A percentile compares a stretch with the other conserved stretches of the same genome.
Conservation (phyloP, 2,329 filamentous ascomycete species). For the Dactylellina drechsleri region DNA sequence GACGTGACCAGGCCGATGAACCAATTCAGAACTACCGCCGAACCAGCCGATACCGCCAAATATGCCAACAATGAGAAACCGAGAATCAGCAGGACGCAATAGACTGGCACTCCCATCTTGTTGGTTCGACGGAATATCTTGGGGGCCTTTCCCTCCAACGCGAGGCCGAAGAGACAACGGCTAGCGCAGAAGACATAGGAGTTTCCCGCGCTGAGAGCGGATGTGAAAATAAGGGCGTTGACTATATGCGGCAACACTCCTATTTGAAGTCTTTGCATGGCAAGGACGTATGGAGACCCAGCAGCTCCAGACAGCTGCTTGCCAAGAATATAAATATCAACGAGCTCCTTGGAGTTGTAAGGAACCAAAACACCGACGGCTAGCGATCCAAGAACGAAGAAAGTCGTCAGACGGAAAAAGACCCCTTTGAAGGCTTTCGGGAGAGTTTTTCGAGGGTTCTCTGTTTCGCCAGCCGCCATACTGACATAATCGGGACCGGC, state of each 20-base stretch:
- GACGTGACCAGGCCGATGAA: slow-evolving; percentile 78
- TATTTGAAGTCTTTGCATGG: slow-evolving; percentile 75
- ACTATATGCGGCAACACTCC: slow-evolving; percentile 74
- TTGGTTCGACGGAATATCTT: slow-evolving; percentile 71
- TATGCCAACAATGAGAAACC: slow-evolving; percentile 77
- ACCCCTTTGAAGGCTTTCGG: slow-evolving; percentile 80
- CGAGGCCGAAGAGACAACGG: slow-evolving; percentile 74
- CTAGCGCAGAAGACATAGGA: slow-evolving; percentile 75
- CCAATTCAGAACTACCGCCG: slow-evolving; percentile 76
- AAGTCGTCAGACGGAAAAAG: slow-evolving; percentile 78
- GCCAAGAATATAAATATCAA: slow-evolving; percentile 69
- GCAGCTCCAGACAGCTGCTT: slow-evolving; percentile 71
- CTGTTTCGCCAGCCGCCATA: slow-evolving; percentile 68
- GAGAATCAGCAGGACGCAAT: slow-evolving; percentile 74
- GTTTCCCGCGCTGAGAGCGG: slow-evolving; percentile 76
- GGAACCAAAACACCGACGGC: slow-evolving; percentile 77
- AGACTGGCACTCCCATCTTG: slow-evolving; percentile 75
- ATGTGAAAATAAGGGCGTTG: slow-evolving; percentile 76
- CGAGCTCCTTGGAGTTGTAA: slow-evolving; percentile 73
- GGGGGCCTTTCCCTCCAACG: slow-evolving; percentile 72
- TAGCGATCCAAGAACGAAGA: slow-evolving; percentile 79
- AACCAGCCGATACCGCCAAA: slow-evolving; percentile 74
- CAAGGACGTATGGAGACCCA: slow-evolving; percentile 73
- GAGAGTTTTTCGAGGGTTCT: slow-evolving; percentile 75
- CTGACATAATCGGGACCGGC: slow-evolving; percentile 75